Conservation (phyloP, 2,329 filamentous ascomycete species). For the Botrytis cinerea region DNA sequence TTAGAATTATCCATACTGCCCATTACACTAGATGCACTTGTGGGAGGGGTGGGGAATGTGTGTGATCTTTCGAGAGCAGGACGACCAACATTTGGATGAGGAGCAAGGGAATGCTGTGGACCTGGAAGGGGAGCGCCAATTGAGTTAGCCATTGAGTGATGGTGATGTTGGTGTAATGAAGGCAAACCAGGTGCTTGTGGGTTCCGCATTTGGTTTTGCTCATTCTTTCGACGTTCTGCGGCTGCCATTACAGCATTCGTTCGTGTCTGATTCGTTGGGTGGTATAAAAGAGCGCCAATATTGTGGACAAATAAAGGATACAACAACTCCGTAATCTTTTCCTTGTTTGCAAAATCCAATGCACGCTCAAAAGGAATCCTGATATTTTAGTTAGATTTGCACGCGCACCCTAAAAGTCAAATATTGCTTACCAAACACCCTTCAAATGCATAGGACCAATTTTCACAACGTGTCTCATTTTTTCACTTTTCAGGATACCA, state of each 20-base stretch:
- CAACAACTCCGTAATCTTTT: constrained; percentile 94
- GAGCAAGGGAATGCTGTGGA: constrained; percentile 55
- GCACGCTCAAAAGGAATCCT: constrained; percentile 98
- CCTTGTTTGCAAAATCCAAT: constrained; percentile 98
- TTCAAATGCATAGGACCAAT: constrained; percentile 99
- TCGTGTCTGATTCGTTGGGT: constrained; percentile 82
- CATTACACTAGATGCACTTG: constrained; percentile 86
- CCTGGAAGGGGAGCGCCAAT: constrained; percentile 53
- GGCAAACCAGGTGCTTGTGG: constrained; percentile 59
- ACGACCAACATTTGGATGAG: constrained; percentile 72
- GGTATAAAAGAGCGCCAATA: constrained; percentile 89
- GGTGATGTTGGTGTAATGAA: constrained; percentile 68
- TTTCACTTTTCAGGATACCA: constrained; percentile 97
- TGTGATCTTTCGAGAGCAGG: constrained; percentile 82
- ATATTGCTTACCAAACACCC: constrained; percentile 80
- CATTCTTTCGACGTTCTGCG: constrained; percentile 73
- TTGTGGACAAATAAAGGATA: constrained; percentile 98
- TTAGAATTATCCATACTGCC: constrained; percentile 71
- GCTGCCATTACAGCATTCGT: constrained; percentile 87
- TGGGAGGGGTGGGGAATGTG: constrained; percentile 91
- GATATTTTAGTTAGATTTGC: constrained; percentile 30
- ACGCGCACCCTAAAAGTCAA: not conserved
- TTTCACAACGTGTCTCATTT: constrained; percentile 94
- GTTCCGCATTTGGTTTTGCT: constrained; percentile 63
- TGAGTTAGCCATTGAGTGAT: constrained; percentile 63